Conservation (phyloP, 371 early-diverging fungal genomes). For the Rhizopus arrhizus region DNA sequence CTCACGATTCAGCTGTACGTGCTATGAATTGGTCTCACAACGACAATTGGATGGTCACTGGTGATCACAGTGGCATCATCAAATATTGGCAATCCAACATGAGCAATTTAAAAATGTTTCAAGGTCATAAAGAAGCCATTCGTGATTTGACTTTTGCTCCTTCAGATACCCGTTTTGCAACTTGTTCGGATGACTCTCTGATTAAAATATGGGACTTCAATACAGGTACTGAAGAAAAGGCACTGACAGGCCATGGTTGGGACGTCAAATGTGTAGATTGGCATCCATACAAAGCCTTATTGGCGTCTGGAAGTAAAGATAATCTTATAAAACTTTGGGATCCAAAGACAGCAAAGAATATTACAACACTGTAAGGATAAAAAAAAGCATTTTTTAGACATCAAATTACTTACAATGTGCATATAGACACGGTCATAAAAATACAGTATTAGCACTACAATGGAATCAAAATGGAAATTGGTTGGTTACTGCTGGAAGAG, state of each 20-base stretch:
- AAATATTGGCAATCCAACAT: slow-evolving; percentile 99
- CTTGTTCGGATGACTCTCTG: slow-evolving; percentile 96
- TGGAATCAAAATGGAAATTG: slow-evolving; percentile 99
- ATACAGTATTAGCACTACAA: slow-evolving; percentile 88
- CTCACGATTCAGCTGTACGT: slow-evolving; percentile 95
- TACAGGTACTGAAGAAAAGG: slow-evolving; percentile 84
- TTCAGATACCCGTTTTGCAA: slow-evolving; percentile 94
- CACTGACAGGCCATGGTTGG: slow-evolving; percentile 97
- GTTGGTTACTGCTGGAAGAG: slow-evolving; percentile 94
- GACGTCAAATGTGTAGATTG: slow-evolving; percentile 99
- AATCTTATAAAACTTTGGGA: slow-evolving; percentile 99
- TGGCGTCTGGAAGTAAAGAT: slow-evolving; percentile 99
- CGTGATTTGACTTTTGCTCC: slow-evolving; percentile 80
- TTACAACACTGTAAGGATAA: slow-evolving; percentile 83
- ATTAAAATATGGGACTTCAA: slow-evolving; percentile 98
- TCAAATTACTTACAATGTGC: not conserved
- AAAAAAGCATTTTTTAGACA: slow-evolving; percentile 1
- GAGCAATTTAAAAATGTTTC: slow-evolving; percentile 95
- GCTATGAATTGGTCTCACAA: slow-evolving; percentile 98
- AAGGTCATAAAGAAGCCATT: slow-evolving; percentile 93
- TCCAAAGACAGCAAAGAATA: slow-evolving; percentile 87
- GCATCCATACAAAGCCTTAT: slow-evolving; percentile 95
- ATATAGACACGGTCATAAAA: slow-evolving; percentile 95
- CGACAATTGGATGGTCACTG: slow-evolving; percentile 96
- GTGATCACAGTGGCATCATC: slow-evolving; percentile 94